A percentile compares a stretch with the other conserved stretches of the same genome.
Evolutionary conservation across 495 filamentous ascomycete genomes (phyloP).

Genomic region (Neurospora sublineolata): DNA sequence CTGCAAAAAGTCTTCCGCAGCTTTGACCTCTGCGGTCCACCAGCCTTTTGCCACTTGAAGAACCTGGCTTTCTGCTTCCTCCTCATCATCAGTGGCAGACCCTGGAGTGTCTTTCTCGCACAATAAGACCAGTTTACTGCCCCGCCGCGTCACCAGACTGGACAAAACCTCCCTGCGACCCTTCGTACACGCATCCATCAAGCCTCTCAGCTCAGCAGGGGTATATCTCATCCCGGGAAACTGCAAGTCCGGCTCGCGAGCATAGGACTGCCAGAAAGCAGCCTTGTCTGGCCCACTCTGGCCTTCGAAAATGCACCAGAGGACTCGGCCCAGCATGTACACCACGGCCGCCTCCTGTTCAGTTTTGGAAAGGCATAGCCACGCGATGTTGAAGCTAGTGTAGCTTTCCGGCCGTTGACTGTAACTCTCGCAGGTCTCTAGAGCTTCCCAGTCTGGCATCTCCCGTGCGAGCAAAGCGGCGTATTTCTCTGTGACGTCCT

Average conservation of each 20-base stretch:
- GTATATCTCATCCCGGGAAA: slow-evolving; percentile 32
- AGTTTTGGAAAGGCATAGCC: slow-evolving; percentile 27
- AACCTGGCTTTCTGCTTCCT: slow-evolving; percentile 14
- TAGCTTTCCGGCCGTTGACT: slow-evolving; percentile 19
- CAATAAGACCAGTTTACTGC: slow-evolving; percentile 28
- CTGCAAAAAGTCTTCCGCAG: slow-evolving; percentile 27
- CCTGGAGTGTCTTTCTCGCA: not conserved
- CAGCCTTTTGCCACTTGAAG: slow-evolving; percentile 22
- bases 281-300: slow-evolving; percentile 34
- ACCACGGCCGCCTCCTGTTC: slow-evolving; percentile 40
- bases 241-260: slow-evolving; percentile 34
- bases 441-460: slow-evolving; percentile 26
- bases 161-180: slow-evolving; percentile 28
- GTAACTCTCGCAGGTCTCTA: slow-evolving; percentile 25
- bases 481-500: slow-evolving; percentile 21
- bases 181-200: slow-evolving; percentile 34
- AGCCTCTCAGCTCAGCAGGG: slow-evolving; percentile 23
- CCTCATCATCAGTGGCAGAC: not conserved
- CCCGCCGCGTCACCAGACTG: slow-evolving; percentile 22
- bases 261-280: slow-evolving; percentile 39
- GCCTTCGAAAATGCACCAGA: slow-evolving; percentile 45
- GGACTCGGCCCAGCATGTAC: slow-evolving; percentile 39
- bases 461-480: slow-evolving; percentile 21
- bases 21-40: slow-evolving; percentile 31
- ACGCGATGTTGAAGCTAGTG: slow-evolving; percentile 34